Evolutionary conservation across 2,329 filamentous ascomycete genomes (phyloP).

Genomic region (Arthroderma uncinatum): DNA sequence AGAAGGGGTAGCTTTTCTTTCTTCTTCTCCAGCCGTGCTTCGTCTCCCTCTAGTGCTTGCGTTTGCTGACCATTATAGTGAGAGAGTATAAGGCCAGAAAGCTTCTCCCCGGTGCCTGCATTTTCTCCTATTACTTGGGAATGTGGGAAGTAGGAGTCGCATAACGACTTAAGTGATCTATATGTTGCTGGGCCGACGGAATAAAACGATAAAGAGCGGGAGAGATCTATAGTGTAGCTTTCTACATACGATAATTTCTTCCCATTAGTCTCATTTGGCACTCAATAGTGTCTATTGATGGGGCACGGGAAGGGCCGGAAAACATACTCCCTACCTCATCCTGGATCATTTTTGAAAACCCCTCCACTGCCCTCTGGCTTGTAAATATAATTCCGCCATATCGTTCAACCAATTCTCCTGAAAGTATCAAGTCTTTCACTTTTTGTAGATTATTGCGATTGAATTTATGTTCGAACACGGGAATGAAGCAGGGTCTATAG

Average conservation of each 20-base stretch:
- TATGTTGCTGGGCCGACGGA: slow-evolving; percentile 43
- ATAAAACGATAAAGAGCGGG: slow-evolving; percentile 30
- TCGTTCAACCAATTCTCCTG: slow-evolving; percentile 21
- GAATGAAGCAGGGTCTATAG: slow-evolving; percentile 34
- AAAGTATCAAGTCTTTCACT: slow-evolving; percentile 28
- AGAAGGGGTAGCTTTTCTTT: slow-evolving; percentile 49
- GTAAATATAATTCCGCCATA: slow-evolving; percentile 43
- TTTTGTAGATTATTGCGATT: slow-evolving; percentile 26
- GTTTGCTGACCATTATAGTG: slow-evolving; percentile 50
- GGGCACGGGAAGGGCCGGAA: neutral
- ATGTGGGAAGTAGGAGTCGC: slow-evolving; percentile 33
- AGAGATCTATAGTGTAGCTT: slow-evolving; percentile 12
- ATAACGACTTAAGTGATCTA: slow-evolving; percentile 52
- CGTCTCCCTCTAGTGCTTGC: slow-evolving; percentile 19
- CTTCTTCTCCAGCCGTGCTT: slow-evolving; percentile 12
- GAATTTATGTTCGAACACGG: slow-evolving; percentile 38
- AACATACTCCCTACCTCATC: slow-evolving; percentile 23
- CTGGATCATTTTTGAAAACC: slow-evolving; percentile 29
- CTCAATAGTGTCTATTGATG: neutral
- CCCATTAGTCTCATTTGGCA: neutral
- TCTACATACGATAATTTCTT: neutral
- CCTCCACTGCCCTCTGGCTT: slow-evolving; percentile 40
- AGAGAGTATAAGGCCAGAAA: slow-evolving; percentile 65
- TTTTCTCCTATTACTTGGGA: slow-evolving; percentile 64
- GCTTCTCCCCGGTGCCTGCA: slow-evolving; percentile 70